Base-by-base conservation (phyloP, 1,139 yeast species). In the Candida dubliniensis region DNA sequence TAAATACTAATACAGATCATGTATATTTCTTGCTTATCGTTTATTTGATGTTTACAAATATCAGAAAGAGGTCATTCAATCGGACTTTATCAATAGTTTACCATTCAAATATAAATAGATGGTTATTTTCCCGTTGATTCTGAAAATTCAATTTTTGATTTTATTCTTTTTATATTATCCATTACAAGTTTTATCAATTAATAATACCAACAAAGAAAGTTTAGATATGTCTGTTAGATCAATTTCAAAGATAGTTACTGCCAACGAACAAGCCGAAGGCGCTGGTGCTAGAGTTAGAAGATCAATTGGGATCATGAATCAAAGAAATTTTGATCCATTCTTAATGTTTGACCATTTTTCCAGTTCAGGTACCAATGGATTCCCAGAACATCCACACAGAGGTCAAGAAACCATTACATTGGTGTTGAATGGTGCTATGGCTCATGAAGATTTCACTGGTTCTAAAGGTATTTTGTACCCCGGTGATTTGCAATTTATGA, bases 401-500 rank as follows among this genome's bases (percentile, higher is more conserved):
- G 96, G 96, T 27, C 95, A 87, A 65, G 96, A 88, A 64, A 90
- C 96, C 26, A 81, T 90, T 49, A 85, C 96, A 3, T 80, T 84
- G 55, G 69, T 89, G 45, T 65, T 83, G 48, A 74, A 79, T 45
- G 96, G 96, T 40, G 82, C 81, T 47, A 71, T 90, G 65, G 93
- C 95, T 27, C 97, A 90, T 63, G 96, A 88, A 63, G 97, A 90
- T 63, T 88, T 89, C 69, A 87, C 96, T 2, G 96, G 96, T 1
- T 72, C 84, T 30, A 76, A 79, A 46, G 96, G 96, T 44, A 74
- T 88, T 18, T 69, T 90, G 45, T 78, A 81, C 47, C 83, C 90
- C 14, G 97, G 96, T 42, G 97, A 90, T 60, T 71, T 90, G 54
- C 97, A 90, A 67, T 89, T 90, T 61, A 90, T 90, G 96, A 90